These are phyloP conservation scores for Termitomyces sp. DNA, from an alignment of 768 basidiomycete genomes.

Conservation along the genomic window DNA sequence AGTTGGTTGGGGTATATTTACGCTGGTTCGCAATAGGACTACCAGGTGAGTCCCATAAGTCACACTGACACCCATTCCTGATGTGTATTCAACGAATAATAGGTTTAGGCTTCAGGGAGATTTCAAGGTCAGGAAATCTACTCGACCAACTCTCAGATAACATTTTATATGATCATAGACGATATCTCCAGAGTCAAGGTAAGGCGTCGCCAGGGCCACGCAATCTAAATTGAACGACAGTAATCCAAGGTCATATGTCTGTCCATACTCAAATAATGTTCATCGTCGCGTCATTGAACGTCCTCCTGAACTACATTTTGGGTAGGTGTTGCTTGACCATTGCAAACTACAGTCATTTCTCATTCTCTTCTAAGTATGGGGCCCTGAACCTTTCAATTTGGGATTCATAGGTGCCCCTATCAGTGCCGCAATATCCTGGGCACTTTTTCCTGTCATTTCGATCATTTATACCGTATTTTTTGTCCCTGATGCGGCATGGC, in stretches of 20 bases:
- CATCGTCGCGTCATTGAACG: slow-evolving; percentile 79
- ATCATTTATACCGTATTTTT: slow-evolving; percentile 57
- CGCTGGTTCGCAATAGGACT: slow-evolving; percentile 1
- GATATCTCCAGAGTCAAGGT: slow-evolving; percentile 83
- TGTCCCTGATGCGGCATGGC: slow-evolving; percentile 65
- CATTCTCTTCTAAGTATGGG: slow-evolving; percentile 56
- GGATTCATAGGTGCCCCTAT: slow-evolving; percentile 93
- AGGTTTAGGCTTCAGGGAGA: slow-evolving; percentile 45
- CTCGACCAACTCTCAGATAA: not conserved
- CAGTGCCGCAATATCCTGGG: slow-evolving; percentile 80
- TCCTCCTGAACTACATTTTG: slow-evolving; percentile 73
- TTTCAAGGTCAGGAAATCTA: slow-evolving; percentile 28
- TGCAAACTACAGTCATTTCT: not conserved
- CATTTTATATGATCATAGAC: slow-evolving; percentile 19
- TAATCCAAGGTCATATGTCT: slow-evolving; percentile 1
- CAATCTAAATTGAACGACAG: not conserved
- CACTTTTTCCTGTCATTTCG: slow-evolving; percentile 59
- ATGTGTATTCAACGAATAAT: not conserved
- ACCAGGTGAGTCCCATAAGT: not conserved
- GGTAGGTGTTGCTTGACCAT: slow-evolving; percentile 30
- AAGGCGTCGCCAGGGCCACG: not conserved
- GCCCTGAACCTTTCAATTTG: slow-evolving; percentile 65
- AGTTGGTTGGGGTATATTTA: not conserved
- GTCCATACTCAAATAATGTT: slow-evolving; percentile 3
- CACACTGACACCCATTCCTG: no score